Conservation (phyloP, 768 basidiomycete genomes). For the Amanita exitialis region DNA sequence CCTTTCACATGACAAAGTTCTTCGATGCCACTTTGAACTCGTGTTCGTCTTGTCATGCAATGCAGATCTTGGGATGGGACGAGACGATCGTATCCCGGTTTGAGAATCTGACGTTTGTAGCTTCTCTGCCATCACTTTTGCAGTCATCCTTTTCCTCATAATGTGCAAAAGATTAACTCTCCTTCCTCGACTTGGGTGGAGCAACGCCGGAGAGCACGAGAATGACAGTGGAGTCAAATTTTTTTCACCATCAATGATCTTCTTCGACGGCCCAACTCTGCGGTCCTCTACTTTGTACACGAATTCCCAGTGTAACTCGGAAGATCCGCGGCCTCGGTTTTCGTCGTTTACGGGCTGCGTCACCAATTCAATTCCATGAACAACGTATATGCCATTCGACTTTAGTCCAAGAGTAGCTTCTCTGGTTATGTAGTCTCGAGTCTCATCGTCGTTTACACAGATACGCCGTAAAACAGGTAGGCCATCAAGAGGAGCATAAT, state of each 20-base stretch:
- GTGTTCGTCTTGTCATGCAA: conserved; percentile 2
- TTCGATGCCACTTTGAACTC: conserved; percentile 15
- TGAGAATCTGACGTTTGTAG: conserved; percentile 30
- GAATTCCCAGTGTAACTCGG: conserved; percentile 62
- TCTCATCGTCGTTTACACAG: conserved; percentile 55
- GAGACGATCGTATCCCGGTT: not conserved
- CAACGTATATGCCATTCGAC: conserved; percentile 64
- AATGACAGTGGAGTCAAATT: conserved; percentile 63
- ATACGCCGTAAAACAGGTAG: conserved; percentile 64
- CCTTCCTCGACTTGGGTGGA: conserved; percentile 54
- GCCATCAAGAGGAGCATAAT: conserved; percentile 57
- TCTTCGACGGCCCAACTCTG: conserved; percentile 32
- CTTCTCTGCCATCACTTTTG: conserved; percentile 59
- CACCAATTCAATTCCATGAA: conserved; percentile 53
- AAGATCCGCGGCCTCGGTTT: conserved; percentile 14
- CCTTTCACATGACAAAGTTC: conserved; percentile 18
- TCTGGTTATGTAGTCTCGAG: conserved; percentile 65
- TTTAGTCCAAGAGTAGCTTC: conserved; percentile 66
- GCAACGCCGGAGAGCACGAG: conserved; percentile 60
- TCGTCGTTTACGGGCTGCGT: conserved; percentile 15
- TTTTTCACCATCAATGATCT: conserved; percentile 57
- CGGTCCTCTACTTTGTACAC: conserved; percentile 69
- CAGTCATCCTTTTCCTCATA: conserved; percentile 55
- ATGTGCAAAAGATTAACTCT: conserved; percentile 62
- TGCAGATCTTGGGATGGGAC: not conserved